Evolutionary conservation across 257 asterid species (phyloP), one percentile per base, ranked within the genome.

Genomic region (Gynochthodes officinalis): DNA sequence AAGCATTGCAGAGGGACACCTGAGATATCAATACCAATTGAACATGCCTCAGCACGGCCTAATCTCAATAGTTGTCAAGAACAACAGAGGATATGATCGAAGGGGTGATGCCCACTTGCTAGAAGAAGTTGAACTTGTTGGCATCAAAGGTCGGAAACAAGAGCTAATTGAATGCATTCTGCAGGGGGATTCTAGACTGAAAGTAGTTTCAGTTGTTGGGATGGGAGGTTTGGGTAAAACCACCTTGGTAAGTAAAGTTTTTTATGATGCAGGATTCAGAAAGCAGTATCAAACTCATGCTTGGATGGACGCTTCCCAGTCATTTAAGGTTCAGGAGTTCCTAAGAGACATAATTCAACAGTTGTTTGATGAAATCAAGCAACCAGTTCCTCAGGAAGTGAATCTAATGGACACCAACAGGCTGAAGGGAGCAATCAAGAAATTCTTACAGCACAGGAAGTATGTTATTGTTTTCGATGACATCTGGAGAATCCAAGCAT

Each of bases 51-150:
- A 62, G 19, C 40, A 19, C 4, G 10, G 19, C 53, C 19, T 64
- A 18, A 68, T 25, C 40, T 57, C 58, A 23, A 2, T 44, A 39
- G 9, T 28, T 27, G 39, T 58, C 13, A 70, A 37, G 9, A 58
- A 46, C 35, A 15, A 10, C 21, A 53, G 3, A 23, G 71, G 10
- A 11, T 39, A 8, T 28, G 77, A 73, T 50, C 73, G 52, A 15
- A 71, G 82, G 9, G 86, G 73, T 5, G 79, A 82, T 32, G 79
- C 77, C 4, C 77, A 78, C 27, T 49, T 82, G 10, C 69, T 82
- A 3, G 81, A 78, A 50, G 79, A 82, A 57, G 70, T 59, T 57
- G 83, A 82, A 55, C 81, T 82, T 35, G 81, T 82, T 42, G 83
- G 83, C 30, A 73, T 82, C 57, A 70, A 60, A 4, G 5, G 5